Percentiles rank a stretch among this genome's conserved stretches.
Conservation (phyloP, 768 basidiomycete species). For the Nidula microcarpa region DNA sequence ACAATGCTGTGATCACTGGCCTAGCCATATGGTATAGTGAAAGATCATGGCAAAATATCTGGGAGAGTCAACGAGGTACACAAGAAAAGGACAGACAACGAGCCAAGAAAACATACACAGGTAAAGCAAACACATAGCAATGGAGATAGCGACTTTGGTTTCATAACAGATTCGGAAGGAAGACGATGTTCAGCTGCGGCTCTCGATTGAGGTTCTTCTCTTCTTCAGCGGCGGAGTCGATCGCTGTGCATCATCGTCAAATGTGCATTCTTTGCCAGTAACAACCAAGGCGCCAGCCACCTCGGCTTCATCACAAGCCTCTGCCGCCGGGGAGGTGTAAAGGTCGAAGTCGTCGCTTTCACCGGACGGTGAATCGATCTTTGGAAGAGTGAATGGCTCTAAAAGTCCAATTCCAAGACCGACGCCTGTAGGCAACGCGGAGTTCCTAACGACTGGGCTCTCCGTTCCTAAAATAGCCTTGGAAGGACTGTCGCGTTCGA, state of each 20-base stretch:
- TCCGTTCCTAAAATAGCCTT: constrained; percentile 34
- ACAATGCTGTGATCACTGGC: too few species aligned
- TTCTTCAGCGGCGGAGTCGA: constrained; percentile 46
- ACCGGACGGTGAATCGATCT: constrained; percentile 20
- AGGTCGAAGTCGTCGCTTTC: constrained; percentile 15
- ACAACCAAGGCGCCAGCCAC: too few species aligned
- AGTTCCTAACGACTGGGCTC: constrained; percentile 53
- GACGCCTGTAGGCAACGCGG: constrained; percentile 26
- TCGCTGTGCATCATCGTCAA: constrained; percentile 13
- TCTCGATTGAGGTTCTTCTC: constrained; percentile 37
- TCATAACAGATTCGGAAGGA: background rate
- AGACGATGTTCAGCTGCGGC: constrained; percentile 1
- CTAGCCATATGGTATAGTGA: too few species aligned
- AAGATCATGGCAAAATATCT: too few species aligned
- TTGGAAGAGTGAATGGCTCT: constrained; percentile 50
- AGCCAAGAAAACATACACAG: constrained; percentile 2
- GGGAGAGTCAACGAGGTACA: too few species aligned
- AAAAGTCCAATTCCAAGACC: constrained; percentile 52
- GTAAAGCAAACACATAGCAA: constrained; percentile 9
- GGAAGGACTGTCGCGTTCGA: constrained; percentile 20
- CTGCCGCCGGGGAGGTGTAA: constrained; percentile 24
- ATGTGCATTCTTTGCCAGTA: too few species aligned
- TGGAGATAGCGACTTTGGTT: constrained; percentile 14
- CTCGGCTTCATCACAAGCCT: constrained; percentile 24
- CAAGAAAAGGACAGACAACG: background rate